Percentiles rank a stretch among this genome's conserved stretches.
Conservation (phyloP, 257 asterid species). For the Solanum chiquidenum region DNA sequence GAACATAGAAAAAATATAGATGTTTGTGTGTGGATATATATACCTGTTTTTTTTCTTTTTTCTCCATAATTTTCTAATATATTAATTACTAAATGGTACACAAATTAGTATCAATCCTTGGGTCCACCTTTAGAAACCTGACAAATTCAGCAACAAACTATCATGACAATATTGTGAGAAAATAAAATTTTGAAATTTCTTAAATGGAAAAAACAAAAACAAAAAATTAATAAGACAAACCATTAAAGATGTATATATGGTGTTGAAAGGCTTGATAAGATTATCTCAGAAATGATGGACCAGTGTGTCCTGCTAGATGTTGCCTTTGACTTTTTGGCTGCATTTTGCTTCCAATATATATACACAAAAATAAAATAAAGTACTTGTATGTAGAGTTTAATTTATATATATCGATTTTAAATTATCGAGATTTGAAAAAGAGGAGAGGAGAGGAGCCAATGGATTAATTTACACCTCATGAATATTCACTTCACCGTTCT, state of each 20-base stretch:
- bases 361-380: background rate
- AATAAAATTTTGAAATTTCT: background rate
- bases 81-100: slow-evolving; percentile 12
- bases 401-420: background rate
- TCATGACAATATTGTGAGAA: background rate
- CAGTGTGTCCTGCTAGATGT: slow-evolving; percentile 10
- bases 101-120: slow-evolving; percentile 17
- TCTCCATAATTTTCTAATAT: slow-evolving; percentile 37
- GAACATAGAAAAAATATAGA: background rate
- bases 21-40: background rate
- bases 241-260: background rate
- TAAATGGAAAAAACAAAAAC: background rate
- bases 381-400: background rate
- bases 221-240: background rate
- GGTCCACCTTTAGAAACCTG: slow-evolving; percentile 37
- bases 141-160: slow-evolving; percentile 5
- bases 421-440: background rate
- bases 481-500: slow-evolving; percentile 7
- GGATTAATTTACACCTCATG: slow-evolving; percentile 67
- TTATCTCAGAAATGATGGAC: slow-evolving; percentile 3
- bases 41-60: slow-evolving; percentile 57
- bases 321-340: slow-evolving; percentile 19
- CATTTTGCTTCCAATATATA: background rate
- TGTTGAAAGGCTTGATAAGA: slow-evolving; percentile 2
- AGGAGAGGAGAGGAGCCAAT: slow-evolving; percentile 69